Conservation (phyloP, 2,329 filamentous ascomycete genomes). For the Ampelomyces quisqualis region DNA sequence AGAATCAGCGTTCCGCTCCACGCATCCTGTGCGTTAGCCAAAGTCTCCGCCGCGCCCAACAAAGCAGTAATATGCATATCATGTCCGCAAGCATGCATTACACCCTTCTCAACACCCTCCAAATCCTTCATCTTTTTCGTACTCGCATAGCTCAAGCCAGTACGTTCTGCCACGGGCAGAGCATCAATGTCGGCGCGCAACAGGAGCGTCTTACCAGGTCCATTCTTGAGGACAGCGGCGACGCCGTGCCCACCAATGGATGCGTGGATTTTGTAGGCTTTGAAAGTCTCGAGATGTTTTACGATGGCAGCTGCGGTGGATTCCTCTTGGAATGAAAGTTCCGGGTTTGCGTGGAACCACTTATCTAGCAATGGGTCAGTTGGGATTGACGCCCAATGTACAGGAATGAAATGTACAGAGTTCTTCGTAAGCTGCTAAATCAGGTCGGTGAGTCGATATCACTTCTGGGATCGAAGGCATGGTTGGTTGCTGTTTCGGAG, state of each 20-base stretch:
- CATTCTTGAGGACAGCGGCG: constrained; percentile 58
- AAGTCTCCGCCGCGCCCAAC: constrained; percentile 56
- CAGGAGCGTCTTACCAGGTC: constrained; percentile 56
- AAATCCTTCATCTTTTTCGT: constrained; percentile 47
- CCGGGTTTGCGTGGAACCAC: constrained; percentile 39
- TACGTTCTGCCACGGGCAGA: constrained; percentile 59
- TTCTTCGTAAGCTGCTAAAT: constrained; percentile 34
- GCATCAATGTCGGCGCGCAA: constrained; percentile 65
- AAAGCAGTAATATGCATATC: constrained; percentile 63
- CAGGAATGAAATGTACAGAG: constrained; percentile 27
- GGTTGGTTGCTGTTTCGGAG: not conserved
- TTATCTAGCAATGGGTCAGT: constrained; percentile 24
- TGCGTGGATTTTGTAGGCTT: constrained; percentile 49
- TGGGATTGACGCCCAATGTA: not conserved
- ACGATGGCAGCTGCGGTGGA: constrained; percentile 36
- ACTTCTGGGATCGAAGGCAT: constrained; percentile 36
- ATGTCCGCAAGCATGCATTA: constrained; percentile 69
- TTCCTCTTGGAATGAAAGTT: constrained; percentile 41
- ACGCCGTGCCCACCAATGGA: constrained; percentile 62
- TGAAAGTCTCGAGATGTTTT: constrained; percentile 28
- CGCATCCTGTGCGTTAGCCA: constrained; percentile 46
- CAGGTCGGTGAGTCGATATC: constrained; percentile 26
- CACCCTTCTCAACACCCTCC: constrained; percentile 54
- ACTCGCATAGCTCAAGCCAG: constrained; percentile 58
- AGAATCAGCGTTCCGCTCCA: constrained; percentile 67